These are phyloP conservation scores for Quercus lobata DNA, from an alignment of 331 rosid genomes.

Conservation along the genomic window DNA sequence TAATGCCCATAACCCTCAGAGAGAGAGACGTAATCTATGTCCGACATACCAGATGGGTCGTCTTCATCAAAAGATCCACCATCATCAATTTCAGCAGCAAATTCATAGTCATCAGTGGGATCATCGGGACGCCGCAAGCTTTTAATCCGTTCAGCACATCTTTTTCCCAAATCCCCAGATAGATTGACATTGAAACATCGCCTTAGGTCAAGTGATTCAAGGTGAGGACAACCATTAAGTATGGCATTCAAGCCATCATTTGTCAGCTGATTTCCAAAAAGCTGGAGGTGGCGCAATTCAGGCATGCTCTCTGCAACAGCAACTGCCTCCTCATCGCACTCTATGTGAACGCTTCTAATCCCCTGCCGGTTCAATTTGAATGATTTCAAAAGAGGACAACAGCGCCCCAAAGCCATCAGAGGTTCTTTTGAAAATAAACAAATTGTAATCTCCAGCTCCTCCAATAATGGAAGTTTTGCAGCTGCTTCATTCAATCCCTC, in stretches of 20 bases:
- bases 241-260: conserved; percentile 42
- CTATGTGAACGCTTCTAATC: neutral
- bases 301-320: conserved; percentile 48
- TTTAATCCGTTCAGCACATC: conserved; percentile 36
- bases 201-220: conserved; percentile 51
- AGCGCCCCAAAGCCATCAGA: neutral
- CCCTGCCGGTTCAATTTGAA: neutral
- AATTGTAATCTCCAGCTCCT: neutral
- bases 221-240: conserved; percentile 45
- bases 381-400: conserved; percentile 16
- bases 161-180: conserved; percentile 28
- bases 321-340: conserved; percentile 36
- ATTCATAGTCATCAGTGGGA: conserved; percentile 20
- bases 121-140: conserved; percentile 28
- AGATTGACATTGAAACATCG: conserved; percentile 37
- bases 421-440: neutral
- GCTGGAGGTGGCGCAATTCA: conserved; percentile 43
- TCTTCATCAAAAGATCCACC: conserved; percentile 30
- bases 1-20: conserved; percentile 22
- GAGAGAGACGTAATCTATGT: conserved; percentile 6
- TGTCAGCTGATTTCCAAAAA: conserved; percentile 43
- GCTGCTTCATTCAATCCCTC: conserved; percentile 6
- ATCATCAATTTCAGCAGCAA: conserved; percentile 13
- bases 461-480: conserved; percentile 11
- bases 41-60: conserved; percentile 16